Evolutionary conservation across 495 filamentous ascomycete genomes (phyloP).

Genomic region (Hypomontagnella monticulosa): DNA sequence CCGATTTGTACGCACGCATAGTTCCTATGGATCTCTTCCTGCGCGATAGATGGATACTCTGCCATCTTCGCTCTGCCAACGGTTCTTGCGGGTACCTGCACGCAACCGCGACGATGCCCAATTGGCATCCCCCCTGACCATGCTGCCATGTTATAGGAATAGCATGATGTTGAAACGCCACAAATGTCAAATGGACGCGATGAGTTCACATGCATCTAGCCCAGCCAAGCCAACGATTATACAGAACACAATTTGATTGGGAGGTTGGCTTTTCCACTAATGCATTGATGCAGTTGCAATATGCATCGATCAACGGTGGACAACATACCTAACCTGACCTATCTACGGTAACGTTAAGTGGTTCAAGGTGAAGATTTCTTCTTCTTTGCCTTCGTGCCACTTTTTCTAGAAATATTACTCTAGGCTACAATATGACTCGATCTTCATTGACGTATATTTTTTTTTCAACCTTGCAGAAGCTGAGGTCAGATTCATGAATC

Average conservation of each 20-base stretch:
- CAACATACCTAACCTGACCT: neutral
- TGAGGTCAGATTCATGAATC: conserved; percentile 35
- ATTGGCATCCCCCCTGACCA: conserved; percentile 26
- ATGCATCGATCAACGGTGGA: conserved; percentile 29
- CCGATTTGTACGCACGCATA: conserved; percentile 36
- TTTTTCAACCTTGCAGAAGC: conserved; percentile 14
- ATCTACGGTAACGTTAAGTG: conserved; percentile 22
- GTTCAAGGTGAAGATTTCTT: conserved; percentile 33
- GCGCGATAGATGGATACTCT: conserved; percentile 24
- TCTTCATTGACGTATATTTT: neutral
- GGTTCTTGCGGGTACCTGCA: conserved; percentile 40
- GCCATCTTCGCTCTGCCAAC: conserved; percentile 11
- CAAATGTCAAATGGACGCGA: conserved; percentile 18
- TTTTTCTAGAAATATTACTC: neutral
- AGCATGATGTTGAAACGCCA: conserved; percentile 29
- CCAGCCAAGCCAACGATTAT: conserved; percentile 5
- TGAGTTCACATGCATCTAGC: neutral
- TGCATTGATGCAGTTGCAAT: conserved; percentile 25
- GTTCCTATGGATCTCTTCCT: conserved; percentile 26
- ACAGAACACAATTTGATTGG: conserved; percentile 27
- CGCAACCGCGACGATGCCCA: conserved; percentile 32
- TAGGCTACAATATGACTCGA: conserved; percentile 7
- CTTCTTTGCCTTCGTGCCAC: conserved; percentile 16
- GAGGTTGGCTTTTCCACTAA: conserved; percentile 8
- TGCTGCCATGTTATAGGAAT: conserved; percentile 7